A percentile compares a stretch with the other conserved stretches of the same genome.
These are phyloP conservation scores for Nannochloris sp. DNA, from an alignment of 139 green algal genomes.

Conservation along the genomic window DNA sequence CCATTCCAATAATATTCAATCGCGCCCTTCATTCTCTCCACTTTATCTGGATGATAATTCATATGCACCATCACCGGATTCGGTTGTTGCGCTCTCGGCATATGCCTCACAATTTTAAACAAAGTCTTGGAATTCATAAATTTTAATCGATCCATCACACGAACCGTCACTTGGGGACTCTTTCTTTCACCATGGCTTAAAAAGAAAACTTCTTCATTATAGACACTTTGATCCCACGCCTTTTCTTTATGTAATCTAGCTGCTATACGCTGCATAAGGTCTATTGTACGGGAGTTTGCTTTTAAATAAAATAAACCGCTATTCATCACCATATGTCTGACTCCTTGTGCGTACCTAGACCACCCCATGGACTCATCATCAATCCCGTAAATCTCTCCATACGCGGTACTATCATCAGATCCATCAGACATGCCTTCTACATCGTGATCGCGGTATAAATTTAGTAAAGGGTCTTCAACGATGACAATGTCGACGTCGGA, in stretches of 20 bases:
- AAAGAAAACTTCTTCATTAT: constrained; percentile 89
- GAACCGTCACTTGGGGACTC: constrained; percentile 54
- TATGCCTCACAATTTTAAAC: constrained; percentile 28
- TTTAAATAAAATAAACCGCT: constrained; percentile 77
- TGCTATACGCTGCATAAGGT: constrained; percentile 57
- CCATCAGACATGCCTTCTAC: constrained; percentile 57
- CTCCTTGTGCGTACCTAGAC: constrained; percentile 54
- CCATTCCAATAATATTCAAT: constrained; percentile 61
- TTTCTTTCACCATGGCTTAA: constrained; percentile 68
- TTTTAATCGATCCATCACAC: constrained; percentile 69
- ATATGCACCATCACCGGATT: constrained; percentile 64
- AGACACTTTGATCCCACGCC: constrained; percentile 85
- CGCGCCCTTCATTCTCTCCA: constrained; percentile 66
- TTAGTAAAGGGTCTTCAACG: constrained; percentile 48
- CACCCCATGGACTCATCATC: constrained; percentile 90
- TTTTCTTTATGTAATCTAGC: constrained; percentile 57
- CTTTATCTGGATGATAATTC: constrained; percentile 85
- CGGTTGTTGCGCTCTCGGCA: constrained; percentile 27
- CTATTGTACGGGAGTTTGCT: constrained; percentile 56
- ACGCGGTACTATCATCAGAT: constrained; percentile 75
- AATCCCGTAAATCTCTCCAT: constrained; percentile 79
- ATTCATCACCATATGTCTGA: constrained; percentile 46
- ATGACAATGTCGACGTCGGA: constrained; percentile 85
- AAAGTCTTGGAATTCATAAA: constrained; percentile 83
- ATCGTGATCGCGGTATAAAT: constrained; percentile 68